phyloP scores from a whole-genome alignment of 2,329 filamentous ascomycete genomes.

The Fusarium citri region DNA sequence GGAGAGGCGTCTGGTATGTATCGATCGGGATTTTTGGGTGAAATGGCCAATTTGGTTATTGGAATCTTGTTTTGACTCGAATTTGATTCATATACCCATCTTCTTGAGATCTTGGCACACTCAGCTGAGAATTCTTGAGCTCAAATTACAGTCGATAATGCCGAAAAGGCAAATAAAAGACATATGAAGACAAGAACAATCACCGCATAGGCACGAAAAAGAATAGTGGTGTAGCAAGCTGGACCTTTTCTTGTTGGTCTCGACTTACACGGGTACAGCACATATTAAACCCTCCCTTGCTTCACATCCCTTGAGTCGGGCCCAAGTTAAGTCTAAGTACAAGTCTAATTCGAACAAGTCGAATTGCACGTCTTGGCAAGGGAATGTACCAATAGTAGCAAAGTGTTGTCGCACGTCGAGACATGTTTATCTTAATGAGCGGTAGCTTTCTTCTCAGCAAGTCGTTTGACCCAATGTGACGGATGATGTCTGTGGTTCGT shows the following conservation, averaged over 20 bases:
- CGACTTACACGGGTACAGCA: slow-evolving; percentile 9
- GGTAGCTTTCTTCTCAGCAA: slow-evolving; percentile 12
- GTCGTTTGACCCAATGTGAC: slow-evolving; percentile 11
- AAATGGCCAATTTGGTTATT: background rate
- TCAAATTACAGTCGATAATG: background rate
- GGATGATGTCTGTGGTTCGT: slow-evolving; percentile 17
- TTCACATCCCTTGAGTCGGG: slow-evolving; percentile 1
- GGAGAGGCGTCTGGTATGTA: slow-evolving; percentile 30
- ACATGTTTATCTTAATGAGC: background rate
- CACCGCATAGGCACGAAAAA: background rate
- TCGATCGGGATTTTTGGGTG: background rate
- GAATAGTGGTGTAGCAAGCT: background rate
- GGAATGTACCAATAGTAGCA: slow-evolving; percentile 8
- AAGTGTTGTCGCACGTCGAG: slow-evolving; percentile 24
- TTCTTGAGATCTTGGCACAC: background rate
- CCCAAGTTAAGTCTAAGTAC: slow-evolving; percentile 16
- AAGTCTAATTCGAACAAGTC: slow-evolving; percentile 5
- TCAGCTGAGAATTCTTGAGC: background rate
- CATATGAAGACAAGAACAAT: background rate
- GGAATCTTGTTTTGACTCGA: slow-evolving; percentile 16
- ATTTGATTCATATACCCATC: background rate
- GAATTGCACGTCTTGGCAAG: background rate
- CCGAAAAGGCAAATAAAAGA: background rate
- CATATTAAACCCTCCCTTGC: slow-evolving; percentile 9
- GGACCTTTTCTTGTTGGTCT: background rate